Evolutionary conservation across 2,329 filamentous ascomycete species (phyloP).

Genomic region (Thyridium curvatum): DNA sequence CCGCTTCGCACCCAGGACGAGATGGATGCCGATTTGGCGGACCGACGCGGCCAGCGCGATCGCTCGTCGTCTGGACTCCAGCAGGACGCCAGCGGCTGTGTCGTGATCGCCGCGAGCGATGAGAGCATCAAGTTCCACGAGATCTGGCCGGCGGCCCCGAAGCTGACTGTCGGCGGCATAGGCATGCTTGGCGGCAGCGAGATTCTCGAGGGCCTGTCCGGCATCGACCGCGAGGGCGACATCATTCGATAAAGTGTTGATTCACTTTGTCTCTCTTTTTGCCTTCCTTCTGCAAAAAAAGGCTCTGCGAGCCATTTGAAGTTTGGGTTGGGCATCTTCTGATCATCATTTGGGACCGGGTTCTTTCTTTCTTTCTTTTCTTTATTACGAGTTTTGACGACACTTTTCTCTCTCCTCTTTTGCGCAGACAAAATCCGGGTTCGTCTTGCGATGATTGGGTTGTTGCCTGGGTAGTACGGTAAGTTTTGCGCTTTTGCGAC

Average conservation of each 20-base stretch:
- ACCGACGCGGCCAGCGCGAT: too few relatives aligned
- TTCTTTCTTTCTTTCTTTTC: neutral
- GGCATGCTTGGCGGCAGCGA: slow-evolving; percentile 74
- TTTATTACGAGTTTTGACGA: neutral
- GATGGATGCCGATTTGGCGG: too few relatives aligned
- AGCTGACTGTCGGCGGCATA: slow-evolving; percentile 41
- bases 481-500: too few relatives aligned
- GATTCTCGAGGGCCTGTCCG: slow-evolving; percentile 77
- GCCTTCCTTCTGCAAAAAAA: too few relatives aligned
- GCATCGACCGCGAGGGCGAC: slow-evolving; percentile 68
- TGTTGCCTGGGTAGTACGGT: neutral
- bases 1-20: slow-evolving; percentile 11
- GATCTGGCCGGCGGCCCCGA: slow-evolving; percentile 69
- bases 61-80: neutral
- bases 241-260: slow-evolving; percentile 56
- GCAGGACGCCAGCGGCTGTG: slow-evolving; percentile 55
- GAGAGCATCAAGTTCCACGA: slow-evolving; percentile 93
- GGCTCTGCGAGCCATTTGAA: too few relatives aligned
- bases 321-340: too few relatives aligned
- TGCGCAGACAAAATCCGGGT: too few relatives aligned
- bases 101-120: slow-evolving; percentile 88
- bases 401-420: neutral
- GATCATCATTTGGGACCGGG: too few relatives aligned
- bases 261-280: too few relatives aligned
- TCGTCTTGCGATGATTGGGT: neutral